phyloP scores from a whole-genome alignment of 139 green algal species.

The Coelastrella sp. region DNA sequence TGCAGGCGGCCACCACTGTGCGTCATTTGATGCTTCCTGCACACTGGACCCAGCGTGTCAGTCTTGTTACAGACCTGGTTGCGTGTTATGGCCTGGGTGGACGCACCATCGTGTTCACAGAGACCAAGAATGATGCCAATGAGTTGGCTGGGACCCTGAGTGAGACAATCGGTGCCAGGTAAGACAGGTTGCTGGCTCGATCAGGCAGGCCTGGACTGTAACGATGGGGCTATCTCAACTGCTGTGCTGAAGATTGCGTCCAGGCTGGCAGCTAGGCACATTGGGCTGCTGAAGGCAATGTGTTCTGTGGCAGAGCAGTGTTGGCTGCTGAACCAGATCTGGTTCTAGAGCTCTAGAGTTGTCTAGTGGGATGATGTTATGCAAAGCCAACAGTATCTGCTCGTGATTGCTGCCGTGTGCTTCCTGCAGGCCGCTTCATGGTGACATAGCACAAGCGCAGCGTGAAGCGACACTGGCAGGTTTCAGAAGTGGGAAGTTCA shows the following conservation, averaged over 20 bases:
- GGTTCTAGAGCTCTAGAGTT: too few species aligned
- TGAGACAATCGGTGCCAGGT: constrained; percentile 37
- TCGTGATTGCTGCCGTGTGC: constrained; percentile 30
- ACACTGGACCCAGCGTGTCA: constrained; percentile 85
- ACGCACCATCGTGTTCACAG: constrained; percentile 96
- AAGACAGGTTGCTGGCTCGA: neutral
- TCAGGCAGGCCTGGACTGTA: too few species aligned
- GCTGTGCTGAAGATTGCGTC: too few species aligned
- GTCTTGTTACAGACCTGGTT: constrained; percentile 86
- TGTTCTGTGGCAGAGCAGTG: too few species aligned
- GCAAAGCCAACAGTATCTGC: neutral
- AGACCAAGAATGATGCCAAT: constrained; percentile 96
- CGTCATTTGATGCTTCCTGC: constrained; percentile 93
- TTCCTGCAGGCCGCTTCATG: constrained; percentile 85
- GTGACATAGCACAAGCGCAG: constrained; percentile 92
- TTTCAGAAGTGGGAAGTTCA: constrained; percentile 93
- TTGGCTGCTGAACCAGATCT: too few species aligned
- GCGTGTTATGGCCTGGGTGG: constrained; percentile 84
- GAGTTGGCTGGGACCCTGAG: constrained; percentile 75
- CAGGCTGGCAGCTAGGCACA: too few species aligned
- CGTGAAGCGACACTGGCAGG: constrained; percentile 83
- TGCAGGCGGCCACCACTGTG: constrained; percentile 87
- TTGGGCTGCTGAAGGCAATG: too few species aligned
- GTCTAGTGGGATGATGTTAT: too few species aligned
- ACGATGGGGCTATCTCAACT: too few species aligned